phyloP scores from a whole-genome alignment of 371 early-diverging fungal genomes.

The Quaeritorhiza haematococci region DNA sequence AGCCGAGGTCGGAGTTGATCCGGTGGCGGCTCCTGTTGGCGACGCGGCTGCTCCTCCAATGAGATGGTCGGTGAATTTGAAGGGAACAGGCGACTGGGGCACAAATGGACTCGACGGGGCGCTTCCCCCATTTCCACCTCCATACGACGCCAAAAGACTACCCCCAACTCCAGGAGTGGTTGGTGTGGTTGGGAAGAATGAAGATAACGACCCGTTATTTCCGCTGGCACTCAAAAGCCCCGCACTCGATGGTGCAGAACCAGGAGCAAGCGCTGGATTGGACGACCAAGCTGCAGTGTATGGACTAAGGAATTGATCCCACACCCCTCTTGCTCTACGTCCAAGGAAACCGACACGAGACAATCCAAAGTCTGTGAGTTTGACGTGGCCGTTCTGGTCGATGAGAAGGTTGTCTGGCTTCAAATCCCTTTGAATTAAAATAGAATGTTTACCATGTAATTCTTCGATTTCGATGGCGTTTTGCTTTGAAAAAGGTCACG shows the following conservation, averaged over 20 bases:
- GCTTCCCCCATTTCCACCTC: neutral
- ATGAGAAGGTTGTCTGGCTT: slow-evolving; percentile 91
- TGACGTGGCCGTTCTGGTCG: slow-evolving; percentile 85
- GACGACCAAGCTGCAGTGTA: too few relatives aligned
- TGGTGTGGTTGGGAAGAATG: slow-evolving; percentile 35
- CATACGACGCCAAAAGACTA: slow-evolving; percentile 42
- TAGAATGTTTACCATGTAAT: too few relatives aligned
- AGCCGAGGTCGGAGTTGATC: slow-evolving; percentile 1
- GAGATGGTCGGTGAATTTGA: slow-evolving; percentile 12
- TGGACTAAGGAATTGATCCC: slow-evolving; percentile 12
- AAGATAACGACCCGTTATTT: too few relatives aligned
- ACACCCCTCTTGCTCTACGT: slow-evolving; percentile 58
- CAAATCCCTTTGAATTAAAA: slow-evolving; percentile 65
- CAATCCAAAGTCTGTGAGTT: slow-evolving; percentile 93
- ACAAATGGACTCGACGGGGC: slow-evolving; percentile 18
- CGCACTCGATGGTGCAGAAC: too few relatives aligned
- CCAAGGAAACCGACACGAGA: slow-evolving; percentile 82
- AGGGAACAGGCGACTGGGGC: slow-evolving; percentile 41
- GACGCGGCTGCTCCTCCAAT: neutral
- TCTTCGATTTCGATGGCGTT: too few relatives aligned
- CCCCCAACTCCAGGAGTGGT: slow-evolving; percentile 42
- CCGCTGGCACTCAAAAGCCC: too few relatives aligned
- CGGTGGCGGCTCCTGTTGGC: neutral
- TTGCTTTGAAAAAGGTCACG: too few relatives aligned
- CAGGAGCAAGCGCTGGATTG: too few relatives aligned